Evolutionary conservation across 2,329 filamentous ascomycete genomes (phyloP), one percentile per base, ranked within the genome.

Genomic region (Emydomyces testavorans): DNA sequence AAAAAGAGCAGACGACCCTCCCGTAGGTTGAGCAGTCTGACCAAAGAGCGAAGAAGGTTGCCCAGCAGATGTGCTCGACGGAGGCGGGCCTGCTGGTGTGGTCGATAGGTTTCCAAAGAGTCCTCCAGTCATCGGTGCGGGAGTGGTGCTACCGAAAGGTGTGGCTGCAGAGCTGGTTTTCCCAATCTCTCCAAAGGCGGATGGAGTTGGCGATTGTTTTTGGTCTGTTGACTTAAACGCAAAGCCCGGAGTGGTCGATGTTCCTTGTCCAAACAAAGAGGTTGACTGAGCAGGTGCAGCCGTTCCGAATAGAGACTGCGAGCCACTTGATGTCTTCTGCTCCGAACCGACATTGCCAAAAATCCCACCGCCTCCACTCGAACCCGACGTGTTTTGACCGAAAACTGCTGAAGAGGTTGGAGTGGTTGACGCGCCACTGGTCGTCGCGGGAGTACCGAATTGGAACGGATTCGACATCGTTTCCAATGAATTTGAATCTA

Each of bases 71-170:
- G 54, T 51, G 32, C 53, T 56, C 24, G 58, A 52, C 26, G 71
- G 51, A 21, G 72, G 71, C 51, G 69, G 70, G 5, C 71, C 71
- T 46, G 71, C 71, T 42, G 72, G 72, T 26, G 71, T 74, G 15
- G 72, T 74, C 13, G 71, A 73, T 41, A 63, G 55, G 48, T 62
- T 66, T 37, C 59, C 62, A 50, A 71, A 70, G 38, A 65, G 50
- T n/a, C 51, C 56, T 41, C 54, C 51, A n/a, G 58, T 60, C 26
- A 63, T 57, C 36, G 65, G 60, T 21, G 62, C 63, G 41, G 68
- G 66, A 16, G 67, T 68, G 6, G 54, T 54, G 51, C 53, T 61
- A 34, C 63, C 63, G 48, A 69, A 67, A 7, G 64, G 44, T 34
- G 51, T 6, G 10, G 54, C 53, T 15, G 54, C 51, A 29, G 60